Conservation (phyloP, 1,284 basidiomycete genomes). For the Meira miltonrushii region DNA sequence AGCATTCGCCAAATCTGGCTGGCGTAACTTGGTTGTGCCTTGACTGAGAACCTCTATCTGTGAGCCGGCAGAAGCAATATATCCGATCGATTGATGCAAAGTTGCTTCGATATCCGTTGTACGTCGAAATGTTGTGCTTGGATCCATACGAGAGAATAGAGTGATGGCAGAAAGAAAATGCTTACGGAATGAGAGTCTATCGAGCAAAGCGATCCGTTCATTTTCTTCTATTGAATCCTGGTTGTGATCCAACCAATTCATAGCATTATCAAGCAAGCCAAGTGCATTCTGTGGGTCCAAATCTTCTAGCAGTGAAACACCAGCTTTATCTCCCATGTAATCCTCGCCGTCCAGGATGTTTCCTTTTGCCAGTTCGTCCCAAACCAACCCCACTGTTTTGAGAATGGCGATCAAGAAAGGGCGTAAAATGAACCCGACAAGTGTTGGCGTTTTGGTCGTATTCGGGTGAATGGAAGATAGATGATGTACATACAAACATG, state of each 20-base stretch:
- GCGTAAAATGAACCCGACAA: constrained; percentile 59
- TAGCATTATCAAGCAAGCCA: background rate
- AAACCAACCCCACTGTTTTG: constrained; percentile 76
- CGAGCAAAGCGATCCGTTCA: background rate
- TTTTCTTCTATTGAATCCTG: background rate
- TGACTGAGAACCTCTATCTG: background rate
- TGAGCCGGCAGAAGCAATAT: background rate
- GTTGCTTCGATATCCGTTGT: background rate
- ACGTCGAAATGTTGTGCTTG: background rate
- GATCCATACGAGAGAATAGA: background rate
- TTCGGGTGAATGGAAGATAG: constrained; percentile 54
- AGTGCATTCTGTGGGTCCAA: constrained; percentile 44
- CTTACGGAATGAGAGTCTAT: background rate
- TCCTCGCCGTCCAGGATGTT: constrained; percentile 66
- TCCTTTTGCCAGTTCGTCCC: constrained; percentile 70
- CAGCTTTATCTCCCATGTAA: constrained; percentile 79
- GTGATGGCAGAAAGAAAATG: background rate
- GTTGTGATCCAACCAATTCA: background rate
- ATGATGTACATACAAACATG: constrained; percentile 71
- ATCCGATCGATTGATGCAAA: background rate
- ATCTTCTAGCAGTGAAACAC: constrained; percentile 69
- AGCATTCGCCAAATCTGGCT: background rate
- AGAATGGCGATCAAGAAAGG: constrained; percentile 68
- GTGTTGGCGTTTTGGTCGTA: constrained; percentile 8
- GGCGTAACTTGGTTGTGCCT: background rate